These are phyloP conservation scores for Nemophila menziesii DNA, from an alignment of 257 asterid species.

Conservation along the genomic window DNA sequence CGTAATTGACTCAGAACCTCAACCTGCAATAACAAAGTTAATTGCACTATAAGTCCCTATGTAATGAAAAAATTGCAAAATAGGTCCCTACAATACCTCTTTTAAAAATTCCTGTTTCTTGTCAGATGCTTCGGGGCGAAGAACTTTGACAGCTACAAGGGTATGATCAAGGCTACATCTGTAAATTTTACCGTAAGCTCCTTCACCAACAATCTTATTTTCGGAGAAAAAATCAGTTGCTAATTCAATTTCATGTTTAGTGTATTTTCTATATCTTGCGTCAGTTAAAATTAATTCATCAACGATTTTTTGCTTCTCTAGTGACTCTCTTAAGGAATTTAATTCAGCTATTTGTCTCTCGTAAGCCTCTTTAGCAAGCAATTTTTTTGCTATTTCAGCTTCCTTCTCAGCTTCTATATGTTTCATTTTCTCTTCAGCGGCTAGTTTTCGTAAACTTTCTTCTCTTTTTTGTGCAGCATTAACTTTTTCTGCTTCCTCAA, in stretches of 20 bases:
- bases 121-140: slow-evolving; percentile 40
- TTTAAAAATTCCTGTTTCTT: slow-evolving; percentile 63
- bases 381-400: slow-evolving; percentile 44
- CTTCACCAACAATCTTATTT: slow-evolving; percentile 58
- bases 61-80: too few relatives aligned
- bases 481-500: slow-evolving; percentile 53
- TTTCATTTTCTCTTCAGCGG: slow-evolving; percentile 50
- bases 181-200: slow-evolving; percentile 82
- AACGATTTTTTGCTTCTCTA: slow-evolving; percentile 48
- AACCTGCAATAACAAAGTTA: too few relatives aligned
- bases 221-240: slow-evolving; percentile 57
- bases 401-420: slow-evolving; percentile 71
- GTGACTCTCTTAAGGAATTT: slow-evolving; percentile 36
- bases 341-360: slow-evolving; percentile 69
- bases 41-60: too few relatives aligned
- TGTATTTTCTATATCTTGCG: slow-evolving; percentile 66
- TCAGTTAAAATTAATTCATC: slow-evolving; percentile 54
- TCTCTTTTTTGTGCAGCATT: slow-evolving; percentile 64
- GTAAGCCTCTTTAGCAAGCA: slow-evolving; percentile 48
- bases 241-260: slow-evolving; percentile 42
- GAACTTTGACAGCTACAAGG: slow-evolving; percentile 70
- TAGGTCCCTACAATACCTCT: slow-evolving; percentile 42
- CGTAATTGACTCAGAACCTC: slow-evolving; percentile 75
- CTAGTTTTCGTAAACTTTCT: slow-evolving; percentile 44
- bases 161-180: slow-evolving; percentile 69